Percentiles rank a stretch among this genome's conserved stretches.
These are phyloP conservation scores for Yamadazyma endophytica DNA, from an alignment of 805 yeast genomes.

Conservation along the genomic window DNA sequence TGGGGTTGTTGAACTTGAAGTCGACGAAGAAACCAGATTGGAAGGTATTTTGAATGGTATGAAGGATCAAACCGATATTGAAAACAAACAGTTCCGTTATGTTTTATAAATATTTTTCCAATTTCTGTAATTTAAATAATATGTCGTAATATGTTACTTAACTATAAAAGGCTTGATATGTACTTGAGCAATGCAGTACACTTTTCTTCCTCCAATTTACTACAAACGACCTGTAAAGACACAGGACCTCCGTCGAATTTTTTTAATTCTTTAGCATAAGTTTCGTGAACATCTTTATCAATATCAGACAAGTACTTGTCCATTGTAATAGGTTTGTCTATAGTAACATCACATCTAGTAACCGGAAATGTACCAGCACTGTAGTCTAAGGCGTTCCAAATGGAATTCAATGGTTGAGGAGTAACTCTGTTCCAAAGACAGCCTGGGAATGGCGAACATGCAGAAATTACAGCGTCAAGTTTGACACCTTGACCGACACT, in stretches of 20 bases:
- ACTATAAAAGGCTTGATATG: background rate
- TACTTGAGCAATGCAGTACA: slow-evolving; percentile 3
- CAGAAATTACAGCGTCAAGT: slow-evolving; percentile 8
- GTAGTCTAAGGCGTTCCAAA: slow-evolving; percentile 19
- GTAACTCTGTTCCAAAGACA: slow-evolving; percentile 29
- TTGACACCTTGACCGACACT: slow-evolving; percentile 1
- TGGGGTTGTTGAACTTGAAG: slow-evolving; percentile 1
- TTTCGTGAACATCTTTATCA: slow-evolving; percentile 8
- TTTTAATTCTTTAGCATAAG: slow-evolving; percentile 6
- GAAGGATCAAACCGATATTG: slow-evolving; percentile 24
- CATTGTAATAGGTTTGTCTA: slow-evolving; percentile 4
- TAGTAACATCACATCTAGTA: slow-evolving; percentile 23
- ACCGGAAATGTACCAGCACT: slow-evolving; percentile 44
- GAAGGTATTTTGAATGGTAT: slow-evolving; percentile 26
- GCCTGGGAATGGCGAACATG: slow-evolving; percentile 8
- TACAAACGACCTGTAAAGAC: slow-evolving; percentile 7
- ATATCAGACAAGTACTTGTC: slow-evolving; percentile 5
- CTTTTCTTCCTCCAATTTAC: slow-evolving; percentile 10
- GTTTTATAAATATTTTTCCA: slow-evolving; percentile 4
- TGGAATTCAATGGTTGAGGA: slow-evolving; percentile 30
- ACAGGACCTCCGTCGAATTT: slow-evolving; percentile 8
- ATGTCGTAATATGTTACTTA: background rate
- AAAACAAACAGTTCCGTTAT: slow-evolving; percentile 22
- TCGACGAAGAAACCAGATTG: slow-evolving; percentile 15
- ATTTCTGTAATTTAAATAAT: background rate